These are phyloP conservation scores for Santalum album DNA, from an alignment of 164 flowering plant genomes.

Conservation along the genomic window DNA sequence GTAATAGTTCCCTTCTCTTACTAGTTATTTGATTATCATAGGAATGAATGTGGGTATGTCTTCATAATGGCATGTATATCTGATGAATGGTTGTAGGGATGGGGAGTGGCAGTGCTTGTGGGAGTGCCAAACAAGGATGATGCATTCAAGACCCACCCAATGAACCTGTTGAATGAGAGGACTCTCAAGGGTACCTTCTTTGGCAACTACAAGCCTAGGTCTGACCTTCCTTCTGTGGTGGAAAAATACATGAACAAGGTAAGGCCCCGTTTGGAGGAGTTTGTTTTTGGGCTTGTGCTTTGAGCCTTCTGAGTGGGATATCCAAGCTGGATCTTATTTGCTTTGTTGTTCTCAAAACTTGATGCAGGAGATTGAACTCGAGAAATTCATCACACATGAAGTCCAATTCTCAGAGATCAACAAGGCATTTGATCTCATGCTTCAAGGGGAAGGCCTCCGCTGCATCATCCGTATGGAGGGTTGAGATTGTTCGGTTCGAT, in stretches of 20 bases:
- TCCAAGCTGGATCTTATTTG: background rate
- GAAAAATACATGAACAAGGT: constrained; percentile 78
- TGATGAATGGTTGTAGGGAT: constrained; percentile 33
- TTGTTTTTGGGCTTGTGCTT: too few species aligned
- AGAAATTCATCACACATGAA: constrained; percentile 26
- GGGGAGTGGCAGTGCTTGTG: constrained; percentile 68
- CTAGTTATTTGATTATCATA: too few species aligned
- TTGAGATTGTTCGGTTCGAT: background rate
- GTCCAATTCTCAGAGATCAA: constrained; percentile 29
- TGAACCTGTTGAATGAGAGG: constrained; percentile 55
- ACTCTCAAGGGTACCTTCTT: constrained; percentile 72
- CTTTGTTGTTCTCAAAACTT: background rate
- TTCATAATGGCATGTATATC: too few species aligned
- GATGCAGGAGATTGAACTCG: constrained; percentile 20
- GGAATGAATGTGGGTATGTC: too few species aligned
- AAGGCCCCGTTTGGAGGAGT: background rate
- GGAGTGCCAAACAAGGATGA: constrained; percentile 59
- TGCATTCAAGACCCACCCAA: constrained; percentile 51
- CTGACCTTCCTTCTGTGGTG: constrained; percentile 59
- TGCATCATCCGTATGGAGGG: constrained; percentile 24
- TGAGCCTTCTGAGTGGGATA: background rate
- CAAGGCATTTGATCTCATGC: constrained; percentile 31
- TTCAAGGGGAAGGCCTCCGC: constrained; percentile 19
- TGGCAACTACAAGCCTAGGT: constrained; percentile 56
- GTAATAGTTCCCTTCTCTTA: constrained; percentile 12